Conservation (phyloP, 2,329 filamentous ascomycete genomes). For the Epichloe sibirici region DNA sequence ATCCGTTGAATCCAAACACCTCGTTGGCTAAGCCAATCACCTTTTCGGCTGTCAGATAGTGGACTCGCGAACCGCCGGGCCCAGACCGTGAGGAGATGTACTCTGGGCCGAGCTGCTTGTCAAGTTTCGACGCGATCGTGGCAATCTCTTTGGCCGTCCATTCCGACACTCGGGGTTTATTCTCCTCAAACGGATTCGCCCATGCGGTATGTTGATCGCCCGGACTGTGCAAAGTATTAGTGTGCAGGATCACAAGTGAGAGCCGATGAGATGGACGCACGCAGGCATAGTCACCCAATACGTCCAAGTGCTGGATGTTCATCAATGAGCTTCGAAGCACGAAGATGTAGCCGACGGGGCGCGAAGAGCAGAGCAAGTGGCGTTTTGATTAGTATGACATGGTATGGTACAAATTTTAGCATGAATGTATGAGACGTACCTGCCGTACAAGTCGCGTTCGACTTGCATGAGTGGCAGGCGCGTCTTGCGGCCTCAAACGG, state of each 20-base stretch:
- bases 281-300: slow-evolving; percentile 27
- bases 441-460: neutral
- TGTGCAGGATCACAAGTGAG: neutral
- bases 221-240: slow-evolving; percentile 34
- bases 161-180: slow-evolving; percentile 53
- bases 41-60: slow-evolving; percentile 94
- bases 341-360: neutral
- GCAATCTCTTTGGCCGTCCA: slow-evolving; percentile 89
- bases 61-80: slow-evolving; percentile 72
- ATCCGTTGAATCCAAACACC: slow-evolving; percentile 94
- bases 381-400: neutral
- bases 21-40: slow-evolving; percentile 91
- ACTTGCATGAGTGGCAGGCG: neutral
- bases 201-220: slow-evolving; percentile 50
- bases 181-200: slow-evolving; percentile 73
- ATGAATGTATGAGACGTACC: neutral
- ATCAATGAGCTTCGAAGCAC: neutral
- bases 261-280: slow-evolving; percentile 19
- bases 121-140: slow-evolving; percentile 71
- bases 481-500: slow-evolving; percentile 4
- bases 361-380: neutral
- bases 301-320: neutral
- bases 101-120: slow-evolving; percentile 90
- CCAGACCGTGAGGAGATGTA: slow-evolving; percentile 83
- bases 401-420: neutral